Conservation (phyloP, 371 early-diverging fungal species). For the Mortierella sp. region DNA sequence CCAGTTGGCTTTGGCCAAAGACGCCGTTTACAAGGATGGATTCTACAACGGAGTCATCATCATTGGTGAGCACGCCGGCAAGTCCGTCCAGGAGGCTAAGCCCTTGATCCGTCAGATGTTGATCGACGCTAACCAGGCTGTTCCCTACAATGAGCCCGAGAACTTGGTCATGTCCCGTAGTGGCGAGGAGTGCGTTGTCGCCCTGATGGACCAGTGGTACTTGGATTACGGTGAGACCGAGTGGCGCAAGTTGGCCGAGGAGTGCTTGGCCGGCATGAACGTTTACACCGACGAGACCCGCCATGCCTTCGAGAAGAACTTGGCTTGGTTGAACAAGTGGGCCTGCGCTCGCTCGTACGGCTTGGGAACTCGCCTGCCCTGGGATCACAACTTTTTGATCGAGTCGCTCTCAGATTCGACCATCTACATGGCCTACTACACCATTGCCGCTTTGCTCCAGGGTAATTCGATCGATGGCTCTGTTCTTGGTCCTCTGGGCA, state of each 20-base stretch:
- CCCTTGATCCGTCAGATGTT: constrained; percentile 83
- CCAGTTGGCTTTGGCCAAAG: constrained; percentile 95
- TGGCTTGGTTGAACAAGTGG: constrained; percentile 99
- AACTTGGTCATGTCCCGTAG: constrained; percentile 95
- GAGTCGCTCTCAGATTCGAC: constrained; percentile 99
- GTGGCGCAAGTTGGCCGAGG: constrained; percentile 90
- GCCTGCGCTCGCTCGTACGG: constrained; percentile 99
- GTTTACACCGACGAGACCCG: constrained; percentile 90
- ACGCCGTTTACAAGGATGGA: constrained; percentile 96
- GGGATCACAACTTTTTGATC: constrained; percentile 97
- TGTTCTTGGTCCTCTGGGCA: constrained; percentile 85
- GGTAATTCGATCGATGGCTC: constrained; percentile 90
- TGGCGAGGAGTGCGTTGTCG: constrained; percentile 99
- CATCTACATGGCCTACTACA: constrained; percentile 99
- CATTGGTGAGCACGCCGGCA: constrained; percentile 86
- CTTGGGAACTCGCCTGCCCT: constrained; percentile 97
- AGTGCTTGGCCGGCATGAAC: constrained; percentile 90
- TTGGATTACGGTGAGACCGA: constrained; percentile 97
- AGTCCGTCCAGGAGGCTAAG: constrained; percentile 95
- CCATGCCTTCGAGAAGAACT: constrained; percentile 88
- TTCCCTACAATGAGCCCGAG: constrained; percentile 98
- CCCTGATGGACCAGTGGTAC: constrained; percentile 99
- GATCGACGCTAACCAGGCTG: constrained; percentile 81
- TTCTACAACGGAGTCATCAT: constrained; percentile 95
- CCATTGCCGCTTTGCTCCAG: constrained; percentile 97